Percentiles rank a stretch among this genome's conserved stretches.
phyloP scores from a whole-genome alignment of 495 filamentous ascomycete genomes.

The Lepidopterella palustris region DNA sequence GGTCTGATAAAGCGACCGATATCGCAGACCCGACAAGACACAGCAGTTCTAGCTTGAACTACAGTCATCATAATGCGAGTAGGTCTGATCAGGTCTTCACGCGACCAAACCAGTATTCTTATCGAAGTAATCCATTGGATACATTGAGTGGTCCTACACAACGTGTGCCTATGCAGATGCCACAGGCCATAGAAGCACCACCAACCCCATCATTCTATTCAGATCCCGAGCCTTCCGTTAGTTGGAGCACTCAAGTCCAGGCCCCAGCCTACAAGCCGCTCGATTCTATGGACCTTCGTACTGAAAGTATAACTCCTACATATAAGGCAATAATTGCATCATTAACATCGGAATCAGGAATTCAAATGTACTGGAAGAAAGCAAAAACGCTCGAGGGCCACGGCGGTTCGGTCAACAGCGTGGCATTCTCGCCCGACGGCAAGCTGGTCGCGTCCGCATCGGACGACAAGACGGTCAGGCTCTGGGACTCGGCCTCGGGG shows the following conservation, averaged over 20 bases:
- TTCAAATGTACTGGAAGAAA: not conserved
- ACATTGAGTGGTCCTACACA: not conserved
- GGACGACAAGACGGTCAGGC: too few relatives aligned
- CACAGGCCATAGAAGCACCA: not conserved
- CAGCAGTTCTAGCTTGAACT: not conserved
- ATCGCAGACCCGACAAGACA: not conserved
- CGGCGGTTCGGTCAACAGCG: not conserved
- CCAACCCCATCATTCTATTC: not conserved
- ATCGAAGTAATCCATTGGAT: not conserved
- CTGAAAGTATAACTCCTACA: not conserved
- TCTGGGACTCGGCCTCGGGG: too few relatives aligned
- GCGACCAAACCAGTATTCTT: not conserved
- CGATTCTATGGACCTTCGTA: not conserved
- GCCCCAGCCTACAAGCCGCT: not conserved
- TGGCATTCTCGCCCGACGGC: slow-evolving; percentile 8
- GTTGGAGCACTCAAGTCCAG: not conserved
- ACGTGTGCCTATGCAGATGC: not conserved
- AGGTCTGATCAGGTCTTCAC: not conserved
- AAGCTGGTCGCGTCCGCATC: too few relatives aligned
- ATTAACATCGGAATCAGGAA: not conserved
- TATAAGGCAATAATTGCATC: not conserved
- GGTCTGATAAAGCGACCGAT: not conserved
- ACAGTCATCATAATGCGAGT: not conserved
- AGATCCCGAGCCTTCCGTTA: not conserved
- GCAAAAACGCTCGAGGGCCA: not conserved